Evolutionary conservation across 73 alveolate species (phyloP).

Genomic region (Blepharisma stoltei): DNA sequence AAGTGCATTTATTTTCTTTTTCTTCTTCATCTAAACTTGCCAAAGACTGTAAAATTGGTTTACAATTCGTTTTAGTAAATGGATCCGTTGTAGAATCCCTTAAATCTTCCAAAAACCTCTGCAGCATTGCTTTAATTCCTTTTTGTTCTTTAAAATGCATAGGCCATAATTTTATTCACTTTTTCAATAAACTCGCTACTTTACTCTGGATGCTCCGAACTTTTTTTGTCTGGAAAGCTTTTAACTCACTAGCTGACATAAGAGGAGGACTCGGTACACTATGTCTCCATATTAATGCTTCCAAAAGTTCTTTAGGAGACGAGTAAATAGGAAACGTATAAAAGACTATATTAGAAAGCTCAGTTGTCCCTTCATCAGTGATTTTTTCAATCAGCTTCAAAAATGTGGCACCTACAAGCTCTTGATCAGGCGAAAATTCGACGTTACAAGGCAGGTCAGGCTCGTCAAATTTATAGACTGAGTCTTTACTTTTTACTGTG

Average conservation of each 20-base stretch:
- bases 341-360: neutral
- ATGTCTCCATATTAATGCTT: constrained; percentile 12
- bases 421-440: neutral
- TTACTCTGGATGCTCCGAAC: constrained; percentile 18
- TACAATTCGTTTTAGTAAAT: neutral
- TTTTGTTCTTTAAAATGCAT: neutral
- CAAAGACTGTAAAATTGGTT: neutral
- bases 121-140: constrained; percentile 2
- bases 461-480: constrained; percentile 22
- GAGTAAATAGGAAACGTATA: constrained; percentile 21
- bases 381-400: constrained; percentile 26
- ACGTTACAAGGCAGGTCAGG: constrained; percentile 1
- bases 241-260: neutral
- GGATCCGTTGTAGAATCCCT: neutral
- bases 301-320: constrained; percentile 25
- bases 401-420: neutral
- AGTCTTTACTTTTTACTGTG: neutral
- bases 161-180: constrained; percentile 29
- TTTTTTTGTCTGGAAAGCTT: constrained; percentile 4
- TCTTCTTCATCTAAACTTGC: constrained; percentile 7
- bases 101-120: neutral
- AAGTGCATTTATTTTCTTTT: constrained; percentile 1
- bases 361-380: constrained; percentile 22
- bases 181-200: constrained; percentile 21
- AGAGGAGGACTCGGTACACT: constrained; percentile 1